Conservation (phyloP, 1,284 basidiomycete genomes). For the Stereum hirsutum region DNA sequence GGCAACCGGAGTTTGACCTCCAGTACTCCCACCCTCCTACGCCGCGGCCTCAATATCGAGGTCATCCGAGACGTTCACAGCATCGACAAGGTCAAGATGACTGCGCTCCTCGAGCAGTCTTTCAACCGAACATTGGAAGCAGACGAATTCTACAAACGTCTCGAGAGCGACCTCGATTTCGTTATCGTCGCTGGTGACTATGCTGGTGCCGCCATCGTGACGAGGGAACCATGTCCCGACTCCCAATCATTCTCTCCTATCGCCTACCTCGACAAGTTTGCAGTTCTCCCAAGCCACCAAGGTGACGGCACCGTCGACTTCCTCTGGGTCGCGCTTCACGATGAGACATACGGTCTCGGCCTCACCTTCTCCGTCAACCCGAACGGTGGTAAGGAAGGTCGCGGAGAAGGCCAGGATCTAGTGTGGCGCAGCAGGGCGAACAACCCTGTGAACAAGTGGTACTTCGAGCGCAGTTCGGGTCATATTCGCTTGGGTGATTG, state of each 20-base stretch:
- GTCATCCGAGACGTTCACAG: slow-evolving; percentile 62
- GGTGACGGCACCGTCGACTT: slow-evolving; percentile 99
- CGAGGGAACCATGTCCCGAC: slow-evolving; percentile 55
- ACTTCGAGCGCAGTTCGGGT: slow-evolving; percentile 92
- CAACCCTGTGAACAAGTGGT: slow-evolving; percentile 99
- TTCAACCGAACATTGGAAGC: slow-evolving; percentile 76
- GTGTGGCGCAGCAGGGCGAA: slow-evolving; percentile 91
- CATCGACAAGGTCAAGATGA: slow-evolving; percentile 75
- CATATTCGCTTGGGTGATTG: slow-evolving; percentile 80
- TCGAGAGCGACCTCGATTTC: slow-evolving; percentile 80
- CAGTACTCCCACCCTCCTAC: slow-evolving; percentile 90
- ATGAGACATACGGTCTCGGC: slow-evolving; percentile 96
- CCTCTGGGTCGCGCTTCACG: slow-evolving; percentile 96
- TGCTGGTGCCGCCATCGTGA: slow-evolving; percentile 91
- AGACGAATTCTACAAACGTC: slow-evolving; percentile 70
- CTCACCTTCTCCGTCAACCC: slow-evolving; percentile 92
- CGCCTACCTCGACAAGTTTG: slow-evolving; percentile 98
- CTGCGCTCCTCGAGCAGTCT: slow-evolving; percentile 75
- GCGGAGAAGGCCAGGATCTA: slow-evolving; percentile 86
- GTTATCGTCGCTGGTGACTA: slow-evolving; percentile 96
- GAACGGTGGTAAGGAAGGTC: slow-evolving; percentile 85
- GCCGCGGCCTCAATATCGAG: slow-evolving; percentile 81
- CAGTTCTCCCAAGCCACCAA: slow-evolving; percentile 89
- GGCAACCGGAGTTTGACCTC: slow-evolving; percentile 77
- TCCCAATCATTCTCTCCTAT: slow-evolving; percentile 38